Evolutionary conservation across 2,329 filamentous ascomycete species (phyloP).

Genomic region (Diaporthe caulivora): DNA sequence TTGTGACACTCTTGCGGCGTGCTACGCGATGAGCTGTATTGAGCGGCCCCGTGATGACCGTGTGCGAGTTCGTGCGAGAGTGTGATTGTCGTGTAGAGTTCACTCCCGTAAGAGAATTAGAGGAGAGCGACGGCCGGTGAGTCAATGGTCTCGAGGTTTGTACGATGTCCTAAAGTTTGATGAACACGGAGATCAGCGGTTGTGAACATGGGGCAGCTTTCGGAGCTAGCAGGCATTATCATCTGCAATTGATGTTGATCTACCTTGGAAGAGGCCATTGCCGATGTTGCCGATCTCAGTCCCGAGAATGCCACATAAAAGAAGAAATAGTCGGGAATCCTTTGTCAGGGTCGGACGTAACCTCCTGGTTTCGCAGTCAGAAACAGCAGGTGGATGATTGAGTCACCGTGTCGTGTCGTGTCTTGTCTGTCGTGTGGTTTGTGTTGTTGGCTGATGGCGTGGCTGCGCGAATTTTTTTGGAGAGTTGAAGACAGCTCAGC

Average conservation of each 20-base stretch:
- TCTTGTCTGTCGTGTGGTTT: background rate
- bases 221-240: conserved; percentile 44
- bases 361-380: conserved; percentile 37
- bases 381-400: conserved; percentile 23
- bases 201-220: conserved; percentile 45
- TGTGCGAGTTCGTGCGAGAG: conserved; percentile 84
- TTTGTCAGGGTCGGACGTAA: conserved; percentile 12
- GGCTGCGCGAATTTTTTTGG: conserved; percentile 16
- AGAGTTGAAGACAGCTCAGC: conserved; percentile 24
- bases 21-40: conserved; percentile 88
- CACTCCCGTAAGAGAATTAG: conserved; percentile 68
- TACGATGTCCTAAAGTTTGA: conserved; percentile 68
- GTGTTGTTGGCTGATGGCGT: conserved; percentile 21
- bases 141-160: conserved; percentile 76
- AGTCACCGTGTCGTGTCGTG: conserved; percentile 2
- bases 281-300: conserved; percentile 49
- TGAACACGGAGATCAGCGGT: conserved; percentile 53
- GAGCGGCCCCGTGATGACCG: conserved; percentile 80
- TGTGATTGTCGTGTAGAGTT: conserved; percentile 72
- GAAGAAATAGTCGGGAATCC: background rate
- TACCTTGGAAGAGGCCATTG: conserved; percentile 76
- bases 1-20: conserved; percentile 93
- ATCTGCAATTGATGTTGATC: conserved; percentile 41
- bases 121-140: conserved; percentile 71
- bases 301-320: conserved; percentile 45